Conservation (phyloP, 2,329 filamentous ascomycete species). For the Aspergillus calidoustus region DNA sequence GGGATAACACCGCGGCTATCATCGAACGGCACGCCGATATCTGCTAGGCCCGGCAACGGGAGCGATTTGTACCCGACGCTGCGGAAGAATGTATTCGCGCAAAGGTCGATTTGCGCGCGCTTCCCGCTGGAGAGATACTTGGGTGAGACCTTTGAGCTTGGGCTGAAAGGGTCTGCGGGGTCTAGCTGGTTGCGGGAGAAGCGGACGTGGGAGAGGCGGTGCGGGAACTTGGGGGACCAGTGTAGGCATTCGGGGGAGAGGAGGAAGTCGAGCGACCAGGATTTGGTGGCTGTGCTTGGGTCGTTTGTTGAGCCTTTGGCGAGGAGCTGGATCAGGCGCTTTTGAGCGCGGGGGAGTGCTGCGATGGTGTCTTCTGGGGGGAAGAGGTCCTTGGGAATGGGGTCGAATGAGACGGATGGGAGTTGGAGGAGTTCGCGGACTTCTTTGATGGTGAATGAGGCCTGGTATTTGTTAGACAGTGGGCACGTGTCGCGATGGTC, state of each 20-base stretch:
- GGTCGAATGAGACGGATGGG: conserved; percentile 70
- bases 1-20: conserved; percentile 72
- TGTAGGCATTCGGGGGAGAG: conserved; percentile 76
- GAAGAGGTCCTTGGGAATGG: conserved; percentile 68
- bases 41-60: conserved; percentile 72
- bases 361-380: conserved; percentile 65
- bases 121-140: conserved; percentile 56
- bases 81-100: conserved; percentile 77
- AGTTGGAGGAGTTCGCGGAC: conserved; percentile 84
- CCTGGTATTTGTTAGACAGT: conserved; percentile 45
- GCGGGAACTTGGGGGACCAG: conserved; percentile 50
- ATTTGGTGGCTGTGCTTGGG: conserved; percentile 58
- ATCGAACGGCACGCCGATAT: conserved; percentile 80
- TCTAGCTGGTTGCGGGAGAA: conserved; percentile 63
- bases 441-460: conserved; percentile 95
- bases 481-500: background rate
- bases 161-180: conserved; percentile 58
- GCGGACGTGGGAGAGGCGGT: conserved; percentile 65
- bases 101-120: conserved; percentile 54
- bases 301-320: conserved; percentile 69
- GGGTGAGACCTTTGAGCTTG: conserved; percentile 50
- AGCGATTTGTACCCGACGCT: conserved; percentile 94
- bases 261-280: conserved; percentile 86
- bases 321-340: conserved; percentile 79
- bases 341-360: conserved; percentile 73